These are phyloP conservation scores for Coemansia furcata DNA, from an alignment of 192 early-diverging fungal species.

Conservation along the genomic window DNA sequence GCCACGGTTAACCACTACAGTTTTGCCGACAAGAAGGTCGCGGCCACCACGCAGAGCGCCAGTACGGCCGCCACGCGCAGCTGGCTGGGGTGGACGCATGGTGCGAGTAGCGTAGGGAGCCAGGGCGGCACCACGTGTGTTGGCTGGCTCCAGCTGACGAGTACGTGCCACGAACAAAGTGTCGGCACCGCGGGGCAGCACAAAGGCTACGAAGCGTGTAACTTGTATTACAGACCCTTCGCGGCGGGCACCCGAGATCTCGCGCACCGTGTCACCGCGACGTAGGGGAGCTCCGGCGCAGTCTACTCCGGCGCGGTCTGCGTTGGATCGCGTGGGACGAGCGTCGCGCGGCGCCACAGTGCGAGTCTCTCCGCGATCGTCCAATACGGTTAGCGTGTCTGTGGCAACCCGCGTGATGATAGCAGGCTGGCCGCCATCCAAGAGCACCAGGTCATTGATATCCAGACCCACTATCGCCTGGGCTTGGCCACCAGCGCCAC, in stretches of 20 bases:
- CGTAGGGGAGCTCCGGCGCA: constrained; percentile 51
- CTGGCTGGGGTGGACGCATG: constrained; percentile 14
- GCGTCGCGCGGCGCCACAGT: constrained; percentile 70
- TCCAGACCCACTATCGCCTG: constrained; percentile 68
- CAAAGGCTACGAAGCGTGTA: constrained; percentile 76
- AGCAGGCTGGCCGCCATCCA: constrained; percentile 73
- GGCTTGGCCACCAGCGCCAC: constrained; percentile 3
- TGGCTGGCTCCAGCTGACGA: constrained; percentile 58
- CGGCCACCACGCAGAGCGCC: constrained; percentile 43
- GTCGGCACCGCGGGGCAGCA: constrained; percentile 70
- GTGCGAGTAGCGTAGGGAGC: constrained; percentile 46
- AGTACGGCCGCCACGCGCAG: constrained; percentile 41
- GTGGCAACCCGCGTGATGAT: constrained; percentile 79
- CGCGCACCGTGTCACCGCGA: constrained; percentile 72
- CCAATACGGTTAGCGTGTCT: constrained; percentile 73
- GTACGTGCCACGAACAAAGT: constrained; percentile 75
- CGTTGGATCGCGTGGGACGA: constrained; percentile 57
- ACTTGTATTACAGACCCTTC: constrained; percentile 80
- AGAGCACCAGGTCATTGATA: constrained; percentile 82
- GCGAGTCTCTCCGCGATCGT: constrained; percentile 67
- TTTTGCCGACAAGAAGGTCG: constrained; percentile 63
- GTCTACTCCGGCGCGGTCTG: constrained; percentile 61
- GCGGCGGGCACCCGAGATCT: constrained; percentile 63
- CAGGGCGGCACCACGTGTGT: constrained; percentile 25
- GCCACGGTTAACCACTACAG: constrained; percentile 80